Percentiles rank a stretch among this genome's conserved stretches.
Conservation (phyloP, 2,329 filamentous ascomycete genomes). For the Zelopaecilomyces penicillatus region DNA sequence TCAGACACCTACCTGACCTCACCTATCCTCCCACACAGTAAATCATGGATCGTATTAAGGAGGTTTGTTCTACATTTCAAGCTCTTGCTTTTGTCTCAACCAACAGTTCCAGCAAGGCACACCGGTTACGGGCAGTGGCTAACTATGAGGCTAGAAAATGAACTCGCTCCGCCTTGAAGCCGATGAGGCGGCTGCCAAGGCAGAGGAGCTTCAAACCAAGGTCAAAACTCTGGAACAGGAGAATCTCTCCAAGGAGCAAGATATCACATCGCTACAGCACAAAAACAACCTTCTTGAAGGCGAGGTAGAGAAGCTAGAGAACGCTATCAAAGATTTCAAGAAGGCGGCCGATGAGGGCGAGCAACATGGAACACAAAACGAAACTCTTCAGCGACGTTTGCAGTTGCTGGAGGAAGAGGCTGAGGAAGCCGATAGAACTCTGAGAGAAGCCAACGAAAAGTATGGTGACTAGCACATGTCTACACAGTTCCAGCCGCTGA, state of each 20-base stretch:
- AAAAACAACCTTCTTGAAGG: constrained; percentile 85
- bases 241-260: constrained; percentile 93
- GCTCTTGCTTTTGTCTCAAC: constrained; percentile 17
- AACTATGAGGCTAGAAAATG: constrained; percentile 63
- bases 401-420: constrained; percentile 97
- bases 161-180: constrained; percentile 88
- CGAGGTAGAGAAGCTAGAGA: constrained; percentile 90
- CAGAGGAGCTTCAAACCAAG: constrained; percentile 78
- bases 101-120: constrained; percentile 17
- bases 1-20: constrained; percentile 8
- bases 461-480: constrained; percentile 38
- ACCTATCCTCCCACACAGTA: constrained; percentile 21
- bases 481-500: too few relatives aligned
- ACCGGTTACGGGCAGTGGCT: constrained; percentile 5
- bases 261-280: constrained; percentile 93
- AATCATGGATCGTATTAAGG: constrained; percentile 83
- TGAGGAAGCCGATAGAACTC: constrained; percentile 90
- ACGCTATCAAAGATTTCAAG: constrained; percentile 77
- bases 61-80: constrained; percentile 49
- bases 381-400: constrained; percentile 82
- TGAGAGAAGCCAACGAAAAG: constrained; percentile 98
- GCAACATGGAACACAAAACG: constrained; percentile 81
- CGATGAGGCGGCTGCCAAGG: constrained; percentile 72
- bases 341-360: constrained; percentile 72
- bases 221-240: constrained; percentile 91